Conservation (phyloP, 75 land plant genomes). For the Picea sitchensis region DNA sequence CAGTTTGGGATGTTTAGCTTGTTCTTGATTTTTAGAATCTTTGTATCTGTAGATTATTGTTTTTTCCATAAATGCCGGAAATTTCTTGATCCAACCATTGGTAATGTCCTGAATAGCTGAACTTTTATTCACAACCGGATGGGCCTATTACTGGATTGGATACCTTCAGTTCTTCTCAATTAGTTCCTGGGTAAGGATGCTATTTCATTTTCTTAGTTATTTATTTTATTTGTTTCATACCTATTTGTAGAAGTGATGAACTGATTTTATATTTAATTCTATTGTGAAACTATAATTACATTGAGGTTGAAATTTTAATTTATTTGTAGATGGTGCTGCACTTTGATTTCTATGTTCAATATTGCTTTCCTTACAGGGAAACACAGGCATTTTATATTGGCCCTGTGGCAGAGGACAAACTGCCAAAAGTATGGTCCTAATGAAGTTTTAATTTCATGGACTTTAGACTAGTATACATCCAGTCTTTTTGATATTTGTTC, state of each 20-base stretch:
- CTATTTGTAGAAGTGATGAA: not conserved
- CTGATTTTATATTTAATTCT: not conserved
- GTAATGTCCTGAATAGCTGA: constrained; percentile 43
- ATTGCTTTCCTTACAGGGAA: constrained; percentile 30
- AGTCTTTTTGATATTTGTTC: not conserved
- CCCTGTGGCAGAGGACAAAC: constrained; percentile 77
- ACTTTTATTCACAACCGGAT: constrained; percentile 78
- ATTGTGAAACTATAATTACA: too few species aligned
- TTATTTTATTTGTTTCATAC: not conserved
- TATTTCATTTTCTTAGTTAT: not conserved
- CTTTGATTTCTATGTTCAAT: not conserved
- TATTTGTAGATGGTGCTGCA: too few species aligned
- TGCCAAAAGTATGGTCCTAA: constrained; percentile 68
- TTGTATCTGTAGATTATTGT: not conserved
- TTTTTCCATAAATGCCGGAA: not conserved
- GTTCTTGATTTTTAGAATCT: not conserved
- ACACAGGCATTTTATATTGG: constrained; percentile 71
- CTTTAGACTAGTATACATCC: not conserved
- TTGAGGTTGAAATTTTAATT: too few species aligned
- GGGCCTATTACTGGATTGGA: constrained; percentile 75
- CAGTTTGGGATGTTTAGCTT: not conserved
- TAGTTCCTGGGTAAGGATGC: constrained; percentile 76
- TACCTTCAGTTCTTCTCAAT: constrained; percentile 42
- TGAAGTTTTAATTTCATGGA: not conserved
- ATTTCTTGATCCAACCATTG: not conserved